Conservation (phyloP, 139 green algal species). For the Edaphochlamys debaryana region DNA sequence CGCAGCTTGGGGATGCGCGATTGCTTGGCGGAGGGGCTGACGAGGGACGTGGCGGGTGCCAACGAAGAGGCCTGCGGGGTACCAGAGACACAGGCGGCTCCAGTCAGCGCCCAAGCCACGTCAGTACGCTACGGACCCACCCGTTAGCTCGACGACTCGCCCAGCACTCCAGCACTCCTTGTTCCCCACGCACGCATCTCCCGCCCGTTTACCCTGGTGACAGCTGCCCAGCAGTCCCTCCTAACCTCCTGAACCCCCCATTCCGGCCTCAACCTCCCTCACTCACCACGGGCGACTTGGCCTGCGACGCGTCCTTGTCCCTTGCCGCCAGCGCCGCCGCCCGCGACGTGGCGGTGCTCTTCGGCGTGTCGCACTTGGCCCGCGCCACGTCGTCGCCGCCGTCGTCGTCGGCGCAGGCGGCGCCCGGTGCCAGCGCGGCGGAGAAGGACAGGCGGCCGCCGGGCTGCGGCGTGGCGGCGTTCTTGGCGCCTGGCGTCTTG, state of each 20-base stretch:
- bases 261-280: too few relatives aligned
- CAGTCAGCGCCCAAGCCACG: too few relatives aligned
- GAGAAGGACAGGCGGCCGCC: constrained; percentile 9
- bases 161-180: too few relatives aligned
- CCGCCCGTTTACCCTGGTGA: too few relatives aligned
- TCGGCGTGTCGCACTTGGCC: constrained; percentile 30
- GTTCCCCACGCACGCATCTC: too few relatives aligned
- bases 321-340: neutral
- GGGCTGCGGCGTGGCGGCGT: neutral
- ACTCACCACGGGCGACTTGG: neutral
- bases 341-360: constrained; percentile 30
- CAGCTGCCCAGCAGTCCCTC: too few relatives aligned
- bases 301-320: neutral
- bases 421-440: neutral
- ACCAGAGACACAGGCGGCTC: too few relatives aligned
- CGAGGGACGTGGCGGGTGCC: neutral
- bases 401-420: neutral
- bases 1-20: constrained; percentile 15
- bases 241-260: too few relatives aligned
- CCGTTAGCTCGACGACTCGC: too few relatives aligned
- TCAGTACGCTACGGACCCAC: too few relatives aligned
- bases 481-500: neutral
- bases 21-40: constrained; percentile 8
- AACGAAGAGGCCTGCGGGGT: too few relatives aligned
- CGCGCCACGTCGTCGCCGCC: constrained; percentile 2